Conservation (phyloP, 352 stramenopile species). For the Thalassiosira sp. region DNA sequence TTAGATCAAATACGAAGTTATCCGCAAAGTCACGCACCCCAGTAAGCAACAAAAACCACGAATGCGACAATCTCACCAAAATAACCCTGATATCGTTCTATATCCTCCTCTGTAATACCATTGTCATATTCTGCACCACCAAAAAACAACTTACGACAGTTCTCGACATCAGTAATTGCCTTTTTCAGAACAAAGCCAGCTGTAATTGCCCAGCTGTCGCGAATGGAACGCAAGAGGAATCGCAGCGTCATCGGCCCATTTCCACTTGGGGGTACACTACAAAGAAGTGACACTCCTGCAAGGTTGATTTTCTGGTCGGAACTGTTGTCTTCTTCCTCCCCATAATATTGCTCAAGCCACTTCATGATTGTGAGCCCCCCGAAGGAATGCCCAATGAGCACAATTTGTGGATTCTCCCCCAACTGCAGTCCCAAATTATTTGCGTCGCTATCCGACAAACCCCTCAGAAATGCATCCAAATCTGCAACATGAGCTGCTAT, state of each 20-base stretch:
- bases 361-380: slow-evolving; percentile 83
- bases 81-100: slow-evolving; percentile 73
- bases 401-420: slow-evolving; percentile 44
- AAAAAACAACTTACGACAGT: slow-evolving; percentile 81
- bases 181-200: slow-evolving; percentile 79
- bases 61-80: too few relatives aligned
- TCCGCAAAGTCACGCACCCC: too few relatives aligned
- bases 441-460: slow-evolving; percentile 38
- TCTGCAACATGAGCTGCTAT: slow-evolving; percentile 78
- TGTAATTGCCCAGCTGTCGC: slow-evolving; percentile 77
- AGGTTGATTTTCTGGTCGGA: slow-evolving; percentile 36
- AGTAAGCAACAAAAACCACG: too few relatives aligned
- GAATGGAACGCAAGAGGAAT: slow-evolving; percentile 71
- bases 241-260: slow-evolving; percentile 83
- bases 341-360: slow-evolving; percentile 71
- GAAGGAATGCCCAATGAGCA: slow-evolving; percentile 84
- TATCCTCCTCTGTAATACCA: slow-evolving; percentile 67
- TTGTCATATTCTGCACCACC: slow-evolving; percentile 58
- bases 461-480: slow-evolving; percentile 65
- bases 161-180: slow-evolving; percentile 51
- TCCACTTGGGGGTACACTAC: slow-evolving; percentile 82
- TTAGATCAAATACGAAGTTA: too few relatives aligned
- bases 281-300: slow-evolving; percentile 73
- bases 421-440: slow-evolving; percentile 25
- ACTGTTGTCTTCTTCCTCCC: slow-evolving; percentile 10